Base-by-base conservation (phyloP, 257 asterid species). In the Agastache rugosa region DNA sequence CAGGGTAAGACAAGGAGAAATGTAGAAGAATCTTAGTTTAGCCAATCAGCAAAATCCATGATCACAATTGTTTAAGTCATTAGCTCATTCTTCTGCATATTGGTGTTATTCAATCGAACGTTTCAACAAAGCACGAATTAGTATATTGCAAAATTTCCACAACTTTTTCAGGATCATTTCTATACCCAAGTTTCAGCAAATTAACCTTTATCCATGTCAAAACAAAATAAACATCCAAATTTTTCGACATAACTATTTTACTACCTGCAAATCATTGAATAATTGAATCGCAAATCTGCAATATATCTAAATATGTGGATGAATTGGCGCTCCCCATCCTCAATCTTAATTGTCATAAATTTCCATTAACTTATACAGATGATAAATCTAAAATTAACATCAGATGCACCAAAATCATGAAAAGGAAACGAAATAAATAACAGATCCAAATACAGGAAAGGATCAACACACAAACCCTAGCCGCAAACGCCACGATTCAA, bases 391-490 rank as follows among this genome's bases (percentile, higher is more conserved):
- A 44, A 31, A 71, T 11, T n/a, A 39, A 11, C 25, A 63, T 39
- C 65, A 61, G 53, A 73, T 22, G 41, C 67, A 75, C 56, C 65
- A 16, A 19, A 78, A 29, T 31, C 51, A 11, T 0, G 59, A 74
- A 64, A 22, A 14, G 0, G 3, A 2, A 37, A 22, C 1, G 15
- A 11, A 27, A 19, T 8, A 2, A 37, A 34, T 17, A 25, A 22
- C 60, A 19, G 35, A 54, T 19, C 50, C 29, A 50, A 37, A 44
- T n/a, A 47, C 11, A 63, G 8, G 34, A 25, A 63, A 55, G 1
- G 8, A 71, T 41, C 67, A n/a, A n/a, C 27, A 34, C 6, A 37
- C 75, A 78, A 58, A 73, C 78, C 78, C 75, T 72, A 59, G 44
- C 67, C 55, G 31, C 34, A 50, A 63, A 45, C 5, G 39, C 37